phyloP scores from a whole-genome alignment of 495 filamentous ascomycete species.

The Monascus purpureus region DNA sequence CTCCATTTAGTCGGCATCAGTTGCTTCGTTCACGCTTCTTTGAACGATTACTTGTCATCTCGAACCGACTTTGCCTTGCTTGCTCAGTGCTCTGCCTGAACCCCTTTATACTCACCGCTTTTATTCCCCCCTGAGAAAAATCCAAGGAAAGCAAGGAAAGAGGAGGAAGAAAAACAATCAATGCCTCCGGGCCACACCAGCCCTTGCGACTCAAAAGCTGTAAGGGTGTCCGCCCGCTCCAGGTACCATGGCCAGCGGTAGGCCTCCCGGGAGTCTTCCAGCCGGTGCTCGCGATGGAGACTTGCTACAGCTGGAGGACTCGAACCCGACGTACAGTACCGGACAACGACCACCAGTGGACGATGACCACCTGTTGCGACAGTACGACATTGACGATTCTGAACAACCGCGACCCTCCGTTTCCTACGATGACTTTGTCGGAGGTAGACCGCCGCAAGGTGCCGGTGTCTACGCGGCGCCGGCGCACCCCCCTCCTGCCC shows the following conservation, averaged over 20 bases:
- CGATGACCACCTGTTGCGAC: constrained; percentile 61
- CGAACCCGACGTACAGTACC: constrained; percentile 53
- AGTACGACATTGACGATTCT: constrained; percentile 52
- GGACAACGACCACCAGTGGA: constrained; percentile 58
- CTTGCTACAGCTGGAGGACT: constrained; percentile 59
- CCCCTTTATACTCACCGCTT: too few relatives aligned
- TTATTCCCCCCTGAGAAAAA: too few relatives aligned
- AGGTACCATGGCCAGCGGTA: constrained; percentile 43
- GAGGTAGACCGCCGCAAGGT: constrained; percentile 38
- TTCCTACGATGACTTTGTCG: constrained; percentile 92
- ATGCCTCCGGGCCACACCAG: constrained; percentile 31
- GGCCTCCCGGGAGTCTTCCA: constrained; percentile 47
- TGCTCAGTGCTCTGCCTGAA: too few relatives aligned
- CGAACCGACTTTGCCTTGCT: too few relatives aligned
- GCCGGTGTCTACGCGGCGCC: constrained; percentile 16
- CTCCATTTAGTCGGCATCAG: too few relatives aligned
- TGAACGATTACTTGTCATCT: too few relatives aligned
- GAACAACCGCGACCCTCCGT: constrained; percentile 62
- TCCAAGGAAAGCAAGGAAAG: too few relatives aligned
- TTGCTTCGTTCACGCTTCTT: too few relatives aligned
- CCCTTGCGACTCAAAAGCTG: constrained; percentile 9
- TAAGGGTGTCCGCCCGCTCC: constrained; percentile 29
- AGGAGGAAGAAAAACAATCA: constrained; percentile 6
- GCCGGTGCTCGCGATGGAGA: constrained; percentile 48
- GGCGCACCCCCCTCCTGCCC: constrained; percentile 15